These are phyloP conservation scores for Colletotrichum tropicicola DNA, from an alignment of 2,329 filamentous ascomycete genomes.

Conservation along the genomic window DNA sequence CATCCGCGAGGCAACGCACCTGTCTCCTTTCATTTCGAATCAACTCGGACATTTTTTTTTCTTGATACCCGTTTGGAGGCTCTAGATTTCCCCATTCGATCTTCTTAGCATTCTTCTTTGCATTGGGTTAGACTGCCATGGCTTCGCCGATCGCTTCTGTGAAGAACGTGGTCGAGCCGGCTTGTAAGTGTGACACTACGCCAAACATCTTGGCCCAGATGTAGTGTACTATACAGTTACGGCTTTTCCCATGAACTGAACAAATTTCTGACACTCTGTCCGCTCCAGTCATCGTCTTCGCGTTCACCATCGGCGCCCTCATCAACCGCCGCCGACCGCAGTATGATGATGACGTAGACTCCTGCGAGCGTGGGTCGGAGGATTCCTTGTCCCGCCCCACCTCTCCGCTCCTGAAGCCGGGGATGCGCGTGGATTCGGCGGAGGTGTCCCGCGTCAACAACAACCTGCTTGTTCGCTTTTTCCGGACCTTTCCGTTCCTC, in stretches of 20 bases:
- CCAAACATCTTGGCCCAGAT: no score
- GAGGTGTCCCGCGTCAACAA: constrained; percentile 26
- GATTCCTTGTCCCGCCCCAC: constrained; percentile 9
- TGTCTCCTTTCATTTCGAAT: neutral
- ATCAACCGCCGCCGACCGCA: constrained; percentile 27
- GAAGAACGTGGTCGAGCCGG: constrained; percentile 27
- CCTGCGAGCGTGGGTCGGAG: constrained; percentile 23
- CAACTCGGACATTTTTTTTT: neutral
- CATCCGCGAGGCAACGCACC: no score
- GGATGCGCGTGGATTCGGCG: constrained; percentile 8
- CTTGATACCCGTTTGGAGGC: neutral
- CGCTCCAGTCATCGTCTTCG: constrained; percentile 23
- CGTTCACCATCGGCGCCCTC: constrained; percentile 29
- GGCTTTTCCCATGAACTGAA: no score
- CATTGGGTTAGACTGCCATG: constrained; percentile 2
- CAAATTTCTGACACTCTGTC: neutral
- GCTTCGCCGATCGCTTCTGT: constrained; percentile 15
- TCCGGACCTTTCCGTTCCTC: constrained; percentile 41
- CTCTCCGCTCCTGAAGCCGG: constrained; percentile 27
- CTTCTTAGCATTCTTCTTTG: neutral
- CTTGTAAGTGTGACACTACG: constrained; percentile 18
- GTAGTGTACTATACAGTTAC: no score
- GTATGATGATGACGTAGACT: constrained; percentile 19
- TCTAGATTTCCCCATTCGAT: neutral
- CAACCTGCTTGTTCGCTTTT: constrained; percentile 36